Evolutionary conservation across 2,329 filamentous ascomycete species (phyloP).

Genomic region (Trichoderma polysporum): DNA sequence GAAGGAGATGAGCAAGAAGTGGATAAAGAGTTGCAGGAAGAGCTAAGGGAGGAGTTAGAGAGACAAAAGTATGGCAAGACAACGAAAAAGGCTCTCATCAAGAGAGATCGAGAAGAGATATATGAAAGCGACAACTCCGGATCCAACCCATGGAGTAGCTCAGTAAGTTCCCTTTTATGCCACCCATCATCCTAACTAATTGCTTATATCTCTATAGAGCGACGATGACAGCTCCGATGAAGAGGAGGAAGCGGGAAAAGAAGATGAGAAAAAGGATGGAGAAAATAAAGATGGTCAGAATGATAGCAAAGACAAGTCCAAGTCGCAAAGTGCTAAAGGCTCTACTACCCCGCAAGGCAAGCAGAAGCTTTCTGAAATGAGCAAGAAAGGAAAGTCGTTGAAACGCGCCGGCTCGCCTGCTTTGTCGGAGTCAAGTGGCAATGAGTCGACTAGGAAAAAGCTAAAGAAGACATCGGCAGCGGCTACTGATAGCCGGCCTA

Average conservation of each 20-base stretch:
- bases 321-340: conserved; percentile 62
- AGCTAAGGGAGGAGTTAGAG: conserved; percentile 66
- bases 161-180: conserved; percentile 29
- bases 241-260: conserved; percentile 39
- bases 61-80: conserved; percentile 72
- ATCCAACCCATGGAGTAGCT: conserved; percentile 43
- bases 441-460: conserved; percentile 80
- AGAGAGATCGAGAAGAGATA: conserved; percentile 81
- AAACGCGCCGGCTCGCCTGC: conserved; percentile 87
- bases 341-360: conserved; percentile 56
- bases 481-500: conserved; percentile 53
- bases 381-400: conserved; percentile 60
- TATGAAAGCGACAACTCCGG: conserved; percentile 70
- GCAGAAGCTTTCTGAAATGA: conserved; percentile 38
- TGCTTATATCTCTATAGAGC: conserved; percentile 37
- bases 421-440: conserved; percentile 86
- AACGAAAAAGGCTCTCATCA: conserved; percentile 76
- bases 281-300: conserved; percentile 57
- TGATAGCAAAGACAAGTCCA: conserved; percentile 55
- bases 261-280: conserved; percentile 51
- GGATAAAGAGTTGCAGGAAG: conserved; percentile 70
- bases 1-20: conserved; percentile 68
- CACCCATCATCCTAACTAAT: not conserved
- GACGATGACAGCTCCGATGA: conserved; percentile 47
- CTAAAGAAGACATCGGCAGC: conserved; percentile 62